Evolutionary conservation across 148 eudicot genomes (phyloP), one percentile per base, ranked within the genome.

Genomic region (Amaranthus palmeri): DNA sequence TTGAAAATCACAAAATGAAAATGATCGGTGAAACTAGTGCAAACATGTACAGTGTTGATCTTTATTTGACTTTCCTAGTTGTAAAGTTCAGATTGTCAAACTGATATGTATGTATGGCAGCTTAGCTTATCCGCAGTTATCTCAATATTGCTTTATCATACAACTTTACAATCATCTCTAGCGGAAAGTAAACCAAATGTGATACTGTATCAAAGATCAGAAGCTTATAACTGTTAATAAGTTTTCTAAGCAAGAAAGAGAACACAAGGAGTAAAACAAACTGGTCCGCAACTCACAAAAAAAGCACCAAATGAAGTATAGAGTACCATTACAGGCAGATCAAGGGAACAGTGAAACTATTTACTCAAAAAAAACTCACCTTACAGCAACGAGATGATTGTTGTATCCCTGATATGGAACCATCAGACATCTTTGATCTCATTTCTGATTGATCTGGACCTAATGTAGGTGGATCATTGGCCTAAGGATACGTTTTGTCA

Each of bases 301-400:
- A 45, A 64, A 44, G 3, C 54, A 70, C 62, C 14, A 47, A 17
- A 12, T 8, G 64, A 1, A 11, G 53, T 14, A 25, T 42, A 57
- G 36, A 43, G 25, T 49, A 45, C 57, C n/a, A 15, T 7, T 54
- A 13, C 7, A 41, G 36, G 8, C 11, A 68, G 13, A 54, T 25
- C 36, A 25, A 25, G 6, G 18, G 55, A 52, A 41, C 61, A 46
- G 44, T 10, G 10, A 17, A 53, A 46, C 50, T 54, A 18, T 11
- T 18, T 43, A 10, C 1, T 57, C 46, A 17, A 55, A 74, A 13
- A 75, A 44, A 75, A 56, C 51, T n/a, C 69, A 76, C 79, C 79
- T 69, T 61, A 40, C 56, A 61, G 56, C 74, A 45, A 69, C 7
- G 40, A 18, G 79, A 40, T 5, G 70, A 46, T 15, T 25, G 79